Base-by-base conservation (phyloP, 139 green algal species). In the Auxenochlorella pyrenoidosa region DNA sequence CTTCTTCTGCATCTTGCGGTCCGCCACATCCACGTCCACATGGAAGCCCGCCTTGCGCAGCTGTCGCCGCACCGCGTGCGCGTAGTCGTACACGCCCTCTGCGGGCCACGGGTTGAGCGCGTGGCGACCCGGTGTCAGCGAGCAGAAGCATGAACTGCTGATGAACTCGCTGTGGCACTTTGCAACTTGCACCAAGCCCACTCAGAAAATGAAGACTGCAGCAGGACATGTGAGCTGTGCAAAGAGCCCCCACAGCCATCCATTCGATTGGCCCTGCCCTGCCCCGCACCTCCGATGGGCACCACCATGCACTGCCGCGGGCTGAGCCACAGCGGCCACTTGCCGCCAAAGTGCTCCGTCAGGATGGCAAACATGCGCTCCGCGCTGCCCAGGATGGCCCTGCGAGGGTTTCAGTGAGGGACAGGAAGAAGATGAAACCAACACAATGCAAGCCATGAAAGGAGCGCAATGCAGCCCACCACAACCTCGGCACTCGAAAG, bases 341-440 rank as follows among this genome's bases (percentile, higher is more conserved):
- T 99, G 84, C 96, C 97, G 5, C 95, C 98, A 79, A 94, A 99
- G 94, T 99, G 96, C 95, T 99, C 98, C 5, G 96, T 98, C 59
- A 99, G 94, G 89, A 99, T 99, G 71, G 98, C 98, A 90, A 98
- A 98, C 98, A 99, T 99, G 88, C 98, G 93, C 95, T 99, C 98
- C 82, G 99, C 95, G 66, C 38, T 77, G 68, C 84, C 84, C 73
- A 88, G 84, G 59, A 88, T 88, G 38, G 84, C 84, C 40, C 84
- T 87, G 83, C 83, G 38, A 43, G 28, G 26, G 40, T 0, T 19
- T 3, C 10, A 12, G 77, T 41, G 47, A 18, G 32, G 47, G n/a
- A 19, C 34, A 63, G 41, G 75, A 22, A 65, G 41, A 30, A 47
- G 19, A n/a, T 59, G 13, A 24, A 54, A 15, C 18, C 18, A 13